phyloP scores from a whole-genome alignment of 2,329 filamentous ascomycete genomes.

The Akanthomyces dipterigenus region DNA sequence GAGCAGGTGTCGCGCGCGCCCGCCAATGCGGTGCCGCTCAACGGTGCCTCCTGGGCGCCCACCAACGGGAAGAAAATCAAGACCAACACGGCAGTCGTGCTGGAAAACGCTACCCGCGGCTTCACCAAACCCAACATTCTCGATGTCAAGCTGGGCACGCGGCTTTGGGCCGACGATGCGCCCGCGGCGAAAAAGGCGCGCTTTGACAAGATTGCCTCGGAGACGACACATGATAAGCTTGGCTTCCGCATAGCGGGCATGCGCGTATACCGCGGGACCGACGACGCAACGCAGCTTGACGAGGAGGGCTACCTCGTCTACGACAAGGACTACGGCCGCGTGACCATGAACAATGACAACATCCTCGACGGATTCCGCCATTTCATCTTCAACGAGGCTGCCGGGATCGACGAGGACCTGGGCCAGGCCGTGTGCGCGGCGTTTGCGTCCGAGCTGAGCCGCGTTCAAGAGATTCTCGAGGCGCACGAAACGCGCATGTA shows the following conservation, averaged over 20 bases:
- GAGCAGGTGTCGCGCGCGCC: slow-evolving; percentile 24
- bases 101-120: slow-evolving; percentile 76
- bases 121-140: slow-evolving; percentile 84
- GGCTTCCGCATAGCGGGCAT: slow-evolving; percentile 61
- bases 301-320: slow-evolving; percentile 52
- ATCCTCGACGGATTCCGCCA: slow-evolving; percentile 46
- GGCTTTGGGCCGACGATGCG: slow-evolving; percentile 76
- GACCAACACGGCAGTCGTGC: slow-evolving; percentile 73
- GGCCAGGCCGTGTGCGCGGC: slow-evolving; percentile 48
- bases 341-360: slow-evolving; percentile 45
- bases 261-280: slow-evolving; percentile 53
- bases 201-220: slow-evolving; percentile 51
- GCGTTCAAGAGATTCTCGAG: slow-evolving; percentile 47
- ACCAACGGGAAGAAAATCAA: slow-evolving; percentile 55
- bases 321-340: slow-evolving; percentile 56
- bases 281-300: slow-evolving; percentile 44
- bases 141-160: slow-evolving; percentile 83
- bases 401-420: slow-evolving; percentile 53
- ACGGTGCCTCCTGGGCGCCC: slow-evolving; percentile 37
- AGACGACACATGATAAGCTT: slow-evolving; percentile 53
- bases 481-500: slow-evolving; percentile 57
- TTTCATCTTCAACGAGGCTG: slow-evolving; percentile 52
- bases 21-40: slow-evolving; percentile 9
- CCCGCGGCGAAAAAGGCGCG: slow-evolving; percentile 50
- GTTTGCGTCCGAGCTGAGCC: slow-evolving; percentile 47